Evolutionary conservation across 495 filamentous ascomycete species (phyloP).

Genomic region (Cercophora samala): DNA sequence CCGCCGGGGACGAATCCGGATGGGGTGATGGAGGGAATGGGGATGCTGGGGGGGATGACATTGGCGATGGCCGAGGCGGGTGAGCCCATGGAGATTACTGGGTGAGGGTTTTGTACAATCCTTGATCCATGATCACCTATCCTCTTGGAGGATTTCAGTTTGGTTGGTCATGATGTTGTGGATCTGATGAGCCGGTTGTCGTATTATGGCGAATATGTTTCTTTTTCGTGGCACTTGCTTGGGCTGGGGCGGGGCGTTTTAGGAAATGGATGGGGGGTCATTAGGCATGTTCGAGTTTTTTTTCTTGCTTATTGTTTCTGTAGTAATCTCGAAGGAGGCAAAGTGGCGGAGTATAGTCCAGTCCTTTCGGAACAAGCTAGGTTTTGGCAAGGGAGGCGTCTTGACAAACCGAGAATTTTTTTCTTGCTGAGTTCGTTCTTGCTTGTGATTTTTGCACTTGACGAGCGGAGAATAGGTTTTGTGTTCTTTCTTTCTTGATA

Average conservation of each 20-base stretch:
- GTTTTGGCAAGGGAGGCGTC: neutral
- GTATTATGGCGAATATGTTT: neutral
- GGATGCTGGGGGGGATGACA: neutral
- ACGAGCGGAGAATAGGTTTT: too few species aligned
- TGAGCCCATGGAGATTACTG: conserved; percentile 26
- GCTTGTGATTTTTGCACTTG: neutral
- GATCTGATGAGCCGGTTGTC: neutral
- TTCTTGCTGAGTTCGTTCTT: neutral
- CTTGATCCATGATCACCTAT: too few species aligned
- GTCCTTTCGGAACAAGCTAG: neutral
- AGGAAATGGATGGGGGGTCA: neutral
- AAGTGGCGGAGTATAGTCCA: neutral
- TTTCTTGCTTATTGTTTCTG: neutral
- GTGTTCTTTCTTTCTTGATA: too few species aligned
- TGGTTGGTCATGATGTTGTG: too few species aligned
- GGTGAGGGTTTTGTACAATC: conserved; percentile 10
- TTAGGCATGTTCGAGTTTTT: neutral
- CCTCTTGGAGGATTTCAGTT: too few species aligned
- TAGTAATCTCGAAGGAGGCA: neutral
- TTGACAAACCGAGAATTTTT: neutral
- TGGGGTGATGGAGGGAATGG: neutral
- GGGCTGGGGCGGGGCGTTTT: neutral
- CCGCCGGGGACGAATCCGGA: neutral
- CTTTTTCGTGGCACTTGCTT: neutral
- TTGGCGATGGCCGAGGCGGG: conserved; percentile 6